Evolutionary conservation across 768 basidiomycete genomes (phyloP), one percentile per base, ranked within the genome.

Genomic region (Pholiota microspora): DNA sequence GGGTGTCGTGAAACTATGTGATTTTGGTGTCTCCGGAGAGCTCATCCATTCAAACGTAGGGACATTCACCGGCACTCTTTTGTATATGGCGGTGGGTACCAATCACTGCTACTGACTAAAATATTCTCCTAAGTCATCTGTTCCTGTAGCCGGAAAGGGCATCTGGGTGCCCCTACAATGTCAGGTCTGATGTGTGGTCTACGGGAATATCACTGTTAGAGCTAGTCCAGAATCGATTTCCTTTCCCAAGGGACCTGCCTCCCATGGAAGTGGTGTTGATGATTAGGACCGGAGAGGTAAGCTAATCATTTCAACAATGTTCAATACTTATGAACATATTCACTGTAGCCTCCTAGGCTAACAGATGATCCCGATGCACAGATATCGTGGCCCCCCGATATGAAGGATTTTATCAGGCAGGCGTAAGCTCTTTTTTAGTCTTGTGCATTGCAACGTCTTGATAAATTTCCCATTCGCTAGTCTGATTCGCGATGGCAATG

Each of bases 21-120:
- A 99, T 71, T 99, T 99, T 67, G 96, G 96, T n/a, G 96, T 98
- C 8, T 98, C 96, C 12, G 96, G 95, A 35, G 92, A 96, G 69
- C 79, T 98, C 24, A 85, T 97, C 61, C 83, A 89, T 63, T 92
- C 89, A 38, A 71, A 89, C 55, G 96, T 95, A 8, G 91, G 89
- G 53, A 99, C 96, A 0, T 98, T 98, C 67, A 98, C 95, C 0
- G 96, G 96, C 5, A 98, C 96, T 27, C 89, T 94, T 66, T 87
- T 91, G 59, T 99, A 99, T 73, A 99, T 98, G 96, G 96, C 96
- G 57, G 96, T 97, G 65, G 71, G 94, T 82, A 29, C 51, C 51
- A 38, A 45, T 50, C 24, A n/a, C n/a, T n/a, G n/a, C n/a, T 8
- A 32, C 2, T 53, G 45, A 53, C 25, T 53, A 16, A 31, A n/a